Base-by-base conservation (phyloP, 768 basidiomycete genomes). In the Melanogaster broomeanus region DNA sequence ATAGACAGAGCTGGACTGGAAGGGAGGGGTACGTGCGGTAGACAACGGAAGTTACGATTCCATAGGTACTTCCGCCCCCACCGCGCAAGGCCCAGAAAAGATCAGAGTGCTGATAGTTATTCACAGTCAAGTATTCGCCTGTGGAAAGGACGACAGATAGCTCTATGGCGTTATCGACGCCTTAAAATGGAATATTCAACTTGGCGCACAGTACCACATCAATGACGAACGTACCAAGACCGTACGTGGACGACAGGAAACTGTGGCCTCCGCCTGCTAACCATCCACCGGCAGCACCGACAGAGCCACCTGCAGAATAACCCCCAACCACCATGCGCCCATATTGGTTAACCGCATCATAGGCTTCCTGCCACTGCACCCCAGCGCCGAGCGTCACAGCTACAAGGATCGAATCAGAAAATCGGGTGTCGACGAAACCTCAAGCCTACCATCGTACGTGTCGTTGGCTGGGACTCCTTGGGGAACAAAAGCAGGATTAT, bases 81-180 rank as follows among this genome's bases (percentile, higher is more conserved):
- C 79, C 81, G 22, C 79, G 70, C 45, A 83, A 57, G 0, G 81
- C 79, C 75, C 77, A 83, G 64, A 78, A 82, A 5, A 82, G 69
- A 48, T 82, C 77, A 3, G 64, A 13, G 52, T 80, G 65, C 35
- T 70, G 65, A 56, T 72, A 62, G 0, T 57, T 53, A 56, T 81
- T 82, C 19, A 67, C 74, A 4, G 58, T 71, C 45, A 77, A 57
- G 33, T 69, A 59, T 12, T 70, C 52, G 4, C 78, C 79, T 8
- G 68, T 66, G 6, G 80, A 67, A 8, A 70, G 74, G 2, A 83
- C 75, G 2, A 78, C 55, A 0, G 63, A 70, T 49, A 80, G 75
- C 51, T 82, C 66, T 6, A 80, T 48, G 10, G 71, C 72, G 27
- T 79, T 78, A 62, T 80, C 79, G 24, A 77, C 74, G 31, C 77